A percentile compares a stretch with the other conserved stretches of the same genome.
phyloP scores from a whole-genome alignment of 2,329 filamentous ascomycete species.

The Phialophora macrospora region DNA sequence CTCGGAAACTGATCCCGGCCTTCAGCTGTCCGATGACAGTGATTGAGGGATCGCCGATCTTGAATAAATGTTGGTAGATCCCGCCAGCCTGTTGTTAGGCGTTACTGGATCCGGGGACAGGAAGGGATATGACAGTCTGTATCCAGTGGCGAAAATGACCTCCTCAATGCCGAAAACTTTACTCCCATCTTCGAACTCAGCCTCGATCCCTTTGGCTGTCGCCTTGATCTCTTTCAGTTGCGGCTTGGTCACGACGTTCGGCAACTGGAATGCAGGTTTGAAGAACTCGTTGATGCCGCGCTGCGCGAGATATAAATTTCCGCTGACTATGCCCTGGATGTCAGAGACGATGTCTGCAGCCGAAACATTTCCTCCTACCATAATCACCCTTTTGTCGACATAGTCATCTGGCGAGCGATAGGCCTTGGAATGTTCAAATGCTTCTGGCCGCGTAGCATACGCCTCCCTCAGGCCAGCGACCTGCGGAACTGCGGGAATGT shows the following conservation, averaged over 20 bases:
- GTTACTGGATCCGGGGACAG: slow-evolving; percentile 62
- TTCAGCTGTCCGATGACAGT: slow-evolving; percentile 60
- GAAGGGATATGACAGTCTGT: slow-evolving; percentile 69
- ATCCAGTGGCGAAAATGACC: slow-evolving; percentile 70
- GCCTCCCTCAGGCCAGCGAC: slow-evolving; percentile 54
- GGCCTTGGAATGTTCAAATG: slow-evolving; percentile 57
- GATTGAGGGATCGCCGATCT: slow-evolving; percentile 68
- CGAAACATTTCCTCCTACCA: slow-evolving; percentile 62
- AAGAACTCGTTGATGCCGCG: slow-evolving; percentile 64
- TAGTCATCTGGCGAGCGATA: slow-evolving; percentile 56
- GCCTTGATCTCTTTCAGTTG: slow-evolving; percentile 33
- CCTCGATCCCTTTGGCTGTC: slow-evolving; percentile 52
- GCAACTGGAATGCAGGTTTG: slow-evolving; percentile 55
- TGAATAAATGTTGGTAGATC: slow-evolving; percentile 69
- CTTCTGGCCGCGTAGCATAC: slow-evolving; percentile 51
- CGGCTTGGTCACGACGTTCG: slow-evolving; percentile 45
- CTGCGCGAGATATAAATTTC: slow-evolving; percentile 61
- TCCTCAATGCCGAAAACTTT: slow-evolving; percentile 62
- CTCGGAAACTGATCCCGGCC: slow-evolving; percentile 59
- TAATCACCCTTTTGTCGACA: slow-evolving; percentile 56
- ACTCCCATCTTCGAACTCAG: slow-evolving; percentile 60
- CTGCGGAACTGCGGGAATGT: slow-evolving; percentile 55
- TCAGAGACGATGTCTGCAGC: slow-evolving; percentile 61
- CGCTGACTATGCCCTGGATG: slow-evolving; percentile 51
- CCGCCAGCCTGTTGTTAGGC: slow-evolving; percentile 40